Conservation (phyloP, 2,329 filamentous ascomycete species). For the Penicillium vulpinum region DNA sequence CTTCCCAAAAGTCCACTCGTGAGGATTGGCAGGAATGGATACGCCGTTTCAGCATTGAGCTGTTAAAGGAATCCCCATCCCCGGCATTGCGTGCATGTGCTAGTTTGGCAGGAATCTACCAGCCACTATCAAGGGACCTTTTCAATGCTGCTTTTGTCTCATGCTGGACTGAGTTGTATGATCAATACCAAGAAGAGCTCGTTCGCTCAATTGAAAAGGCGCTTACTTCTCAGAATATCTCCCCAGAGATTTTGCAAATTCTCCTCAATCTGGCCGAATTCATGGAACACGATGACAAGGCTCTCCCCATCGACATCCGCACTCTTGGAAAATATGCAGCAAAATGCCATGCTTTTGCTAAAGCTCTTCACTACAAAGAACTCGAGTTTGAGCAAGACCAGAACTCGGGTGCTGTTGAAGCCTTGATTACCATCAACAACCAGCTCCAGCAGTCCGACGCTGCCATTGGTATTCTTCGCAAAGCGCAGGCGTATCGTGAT, state of each 20-base stretch:
- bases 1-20: conserved; percentile 91
- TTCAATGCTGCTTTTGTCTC: conserved; percentile 99
- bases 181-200: conserved; percentile 94
- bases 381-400: conserved; percentile 97
- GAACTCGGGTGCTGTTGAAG: conserved; percentile 91
- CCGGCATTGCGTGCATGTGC: conserved; percentile 93
- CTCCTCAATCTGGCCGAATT: conserved; percentile 96
- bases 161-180: conserved; percentile 97
- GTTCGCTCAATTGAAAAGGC: conserved; percentile 95
- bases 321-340: conserved; percentile 92
- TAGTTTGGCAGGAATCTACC: conserved; percentile 84
- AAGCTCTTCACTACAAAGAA: conserved; percentile 98
- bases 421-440: conserved; percentile 98
- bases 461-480: conserved; percentile 93
- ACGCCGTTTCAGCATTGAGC: conserved; percentile 89
- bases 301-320: conserved; percentile 93
- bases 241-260: conserved; percentile 90
- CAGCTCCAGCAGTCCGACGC: conserved; percentile 98
- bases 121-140: conserved; percentile 84
- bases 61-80: conserved; percentile 92
- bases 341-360: conserved; percentile 96
- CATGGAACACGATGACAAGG: conserved; percentile 99
- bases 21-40: conserved; percentile 99
- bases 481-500: conserved; percentile 92
- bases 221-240: conserved; percentile 91